Base-by-base conservation (phyloP, 2,329 filamentous ascomycete genomes). In the Colletotrichum musae region DNA sequence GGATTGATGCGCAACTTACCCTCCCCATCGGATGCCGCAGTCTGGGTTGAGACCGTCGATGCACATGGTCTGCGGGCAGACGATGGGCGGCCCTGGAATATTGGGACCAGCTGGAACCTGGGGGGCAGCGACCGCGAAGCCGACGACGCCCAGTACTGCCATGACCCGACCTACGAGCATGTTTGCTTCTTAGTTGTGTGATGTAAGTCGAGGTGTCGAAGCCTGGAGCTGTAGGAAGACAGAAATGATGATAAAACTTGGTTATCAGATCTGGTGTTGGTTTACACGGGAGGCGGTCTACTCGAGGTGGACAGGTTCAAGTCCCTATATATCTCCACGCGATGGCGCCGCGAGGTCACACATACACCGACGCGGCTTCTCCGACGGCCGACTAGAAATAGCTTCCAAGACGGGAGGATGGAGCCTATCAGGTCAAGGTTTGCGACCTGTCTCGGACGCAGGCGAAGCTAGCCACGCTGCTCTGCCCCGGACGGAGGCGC, bases 11-110 rank as follows among this genome's bases (percentile, higher is more conserved):
- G 6, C 32, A 32, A 10, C 73, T 72, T 71, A 79, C 78, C 70
- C 74, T 76, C 77, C 77, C 39, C 70, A 80, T 7, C 18, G 45
- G 5, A 70, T 16, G 16, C 73, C 73, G 51, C 78, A 80, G 1
- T 75, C 71, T 1, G 67, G 26, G 53, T 75, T 77, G 7, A 77
- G 65, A 28, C 60, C 74, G 6, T 78, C 73, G 41, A 79, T 45
- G 56, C 79, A 80, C 24, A 78, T 63, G 5, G 59, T 68, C 45
- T 32, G 39, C 16, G 70, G 70, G 54, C 70, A 72, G 47, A 62
- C 24, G 18, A 24, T 50, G 15, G 41, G 32, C 10, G 32, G 39
- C 18, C 24, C 39, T 13, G 62, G 53, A 12, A 16, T n/a, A 21
- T 36, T 36, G 32, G 45, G 45, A 16, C 45, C 16, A 15, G 32